Percentiles rank a stretch among this genome's conserved stretches.
Evolutionary conservation across 1,284 basidiomycete genomes (phyloP).

Genomic region (Leccinum solheimii): DNA sequence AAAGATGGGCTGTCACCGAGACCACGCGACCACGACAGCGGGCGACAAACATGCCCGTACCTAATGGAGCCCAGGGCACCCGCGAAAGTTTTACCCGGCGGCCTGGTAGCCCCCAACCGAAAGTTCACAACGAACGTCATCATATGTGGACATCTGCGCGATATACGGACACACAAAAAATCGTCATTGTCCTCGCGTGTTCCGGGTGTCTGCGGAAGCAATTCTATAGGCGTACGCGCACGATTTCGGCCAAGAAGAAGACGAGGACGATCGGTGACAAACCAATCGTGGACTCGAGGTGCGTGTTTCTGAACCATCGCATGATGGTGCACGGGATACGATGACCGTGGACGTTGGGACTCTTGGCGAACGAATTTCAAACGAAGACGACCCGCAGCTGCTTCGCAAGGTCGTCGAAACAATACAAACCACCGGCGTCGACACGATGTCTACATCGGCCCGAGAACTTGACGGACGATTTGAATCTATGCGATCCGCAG

Average conservation of each 20-base stretch:
- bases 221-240: background rate
- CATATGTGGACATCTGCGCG: background rate
- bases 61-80: constrained; percentile 17
- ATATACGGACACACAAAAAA: background rate
- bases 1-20: background rate
- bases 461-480: background rate
- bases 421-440: background rate
- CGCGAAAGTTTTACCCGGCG: constrained; percentile 28
- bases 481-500: background rate
- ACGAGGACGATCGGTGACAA: background rate
- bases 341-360: background rate
- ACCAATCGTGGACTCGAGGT: background rate
- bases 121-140: background rate
- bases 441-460: background rate
- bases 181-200: background rate
- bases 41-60: constrained; percentile 6
- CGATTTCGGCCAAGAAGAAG: background rate
- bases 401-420: background rate
- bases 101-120: background rate
- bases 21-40: constrained; percentile 26
- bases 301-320: background rate
- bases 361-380: background rate
- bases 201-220: background rate
- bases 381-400: background rate
- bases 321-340: background rate